Conservation (phyloP, 441 rosid genomes). For the Sinapis alba region DNA sequence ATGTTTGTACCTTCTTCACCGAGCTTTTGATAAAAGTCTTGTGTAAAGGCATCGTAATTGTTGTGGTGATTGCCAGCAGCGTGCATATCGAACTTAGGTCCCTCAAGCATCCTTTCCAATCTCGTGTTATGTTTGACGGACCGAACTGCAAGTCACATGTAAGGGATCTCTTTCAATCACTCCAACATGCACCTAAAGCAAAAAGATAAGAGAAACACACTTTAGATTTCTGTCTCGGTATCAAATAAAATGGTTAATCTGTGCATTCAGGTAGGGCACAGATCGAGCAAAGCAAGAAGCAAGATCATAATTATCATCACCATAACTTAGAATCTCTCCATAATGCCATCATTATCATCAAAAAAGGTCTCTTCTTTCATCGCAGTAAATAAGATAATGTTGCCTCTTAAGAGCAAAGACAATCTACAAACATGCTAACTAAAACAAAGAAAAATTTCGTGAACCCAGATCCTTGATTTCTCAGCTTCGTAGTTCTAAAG, state of each 20-base stretch:
- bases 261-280: neutral
- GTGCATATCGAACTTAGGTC: conserved; percentile 60
- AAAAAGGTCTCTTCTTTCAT: neutral
- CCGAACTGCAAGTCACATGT: conserved; percentile 11
- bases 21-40: conserved; percentile 81
- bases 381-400: neutral
- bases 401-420: conserved; percentile 17
- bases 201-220: conserved; percentile 6
- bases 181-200: conserved; percentile 29
- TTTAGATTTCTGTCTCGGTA: neutral
- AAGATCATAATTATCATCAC: too few species aligned
- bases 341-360: neutral
- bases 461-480: conserved; percentile 22
- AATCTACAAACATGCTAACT: conserved; percentile 3
- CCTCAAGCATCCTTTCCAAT: conserved; percentile 70
- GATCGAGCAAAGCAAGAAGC: neutral
- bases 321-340: too few species aligned
- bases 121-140: conserved; percentile 28
- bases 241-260: neutral
- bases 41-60: conserved; percentile 76
- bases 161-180: conserved; percentile 11
- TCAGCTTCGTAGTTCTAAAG: conserved; percentile 9
- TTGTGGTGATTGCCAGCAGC: conserved; percentile 53
- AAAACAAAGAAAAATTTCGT: neutral
- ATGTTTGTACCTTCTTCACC: conserved; percentile 77